Evolutionary conservation across 805 yeast genomes (phyloP).

Genomic region (Dipodascopsis uninucleata): DNA sequence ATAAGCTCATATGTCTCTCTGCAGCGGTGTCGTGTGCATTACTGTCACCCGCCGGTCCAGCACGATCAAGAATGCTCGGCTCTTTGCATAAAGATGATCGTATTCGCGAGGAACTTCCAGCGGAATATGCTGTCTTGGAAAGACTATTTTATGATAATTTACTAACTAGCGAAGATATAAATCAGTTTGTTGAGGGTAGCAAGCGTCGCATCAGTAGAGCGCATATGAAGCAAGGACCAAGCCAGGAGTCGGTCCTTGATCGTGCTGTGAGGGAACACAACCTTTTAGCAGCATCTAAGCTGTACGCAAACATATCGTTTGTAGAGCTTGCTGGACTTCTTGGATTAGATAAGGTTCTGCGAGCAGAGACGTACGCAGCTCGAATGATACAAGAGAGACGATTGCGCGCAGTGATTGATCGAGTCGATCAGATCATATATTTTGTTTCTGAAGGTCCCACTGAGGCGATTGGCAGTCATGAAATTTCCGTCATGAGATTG

Average conservation of each 20-base stretch:
- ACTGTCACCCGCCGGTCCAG: conserved; percentile 37
- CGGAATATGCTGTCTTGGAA: conserved; percentile 28
- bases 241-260: conserved; percentile 30
- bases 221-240: conserved; percentile 13
- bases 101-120: conserved; percentile 11
- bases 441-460: conserved; percentile 14
- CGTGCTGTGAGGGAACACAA: conserved; percentile 37
- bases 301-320: conserved; percentile 33
- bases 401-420: conserved; percentile 34
- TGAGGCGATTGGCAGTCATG: neutral
- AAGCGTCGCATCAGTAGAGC: conserved; percentile 7
- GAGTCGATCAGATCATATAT: conserved; percentile 30
- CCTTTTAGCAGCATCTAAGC: conserved; percentile 34
- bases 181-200: conserved; percentile 21
- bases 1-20: conserved; percentile 29
- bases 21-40: conserved; percentile 34
- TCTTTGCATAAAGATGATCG: conserved; percentile 33
- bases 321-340: conserved; percentile 31
- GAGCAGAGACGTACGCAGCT: conserved; percentile 33
- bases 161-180: conserved; percentile 30
- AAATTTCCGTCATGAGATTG: conserved; percentile 4
- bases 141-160: conserved; percentile 32
- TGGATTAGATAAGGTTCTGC: conserved; percentile 25
- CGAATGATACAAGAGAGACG: conserved; percentile 35
- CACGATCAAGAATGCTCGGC: conserved; percentile 30